phyloP scores from a whole-genome alignment of 441 rosid genomes.

The Eruca vesicaria region DNA sequence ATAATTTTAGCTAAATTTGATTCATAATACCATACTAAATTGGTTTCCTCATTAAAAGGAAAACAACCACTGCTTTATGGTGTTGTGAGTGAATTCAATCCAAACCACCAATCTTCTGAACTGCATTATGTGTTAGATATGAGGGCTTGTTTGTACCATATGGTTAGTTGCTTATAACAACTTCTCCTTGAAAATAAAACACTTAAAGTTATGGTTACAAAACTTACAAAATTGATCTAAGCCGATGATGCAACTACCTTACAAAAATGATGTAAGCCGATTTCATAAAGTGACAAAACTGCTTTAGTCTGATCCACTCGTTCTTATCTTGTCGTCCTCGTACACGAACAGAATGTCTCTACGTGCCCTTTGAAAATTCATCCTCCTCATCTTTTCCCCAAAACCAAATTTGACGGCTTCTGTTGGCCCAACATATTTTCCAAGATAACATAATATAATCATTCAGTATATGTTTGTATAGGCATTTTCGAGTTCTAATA shows the following conservation, averaged over 20 bases:
- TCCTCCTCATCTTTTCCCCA: not conserved
- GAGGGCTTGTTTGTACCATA: not conserved
- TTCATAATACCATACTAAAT: not conserved
- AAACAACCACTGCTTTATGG: not conserved
- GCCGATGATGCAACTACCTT: not conserved
- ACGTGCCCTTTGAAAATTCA: constrained; percentile 19
- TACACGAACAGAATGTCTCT: constrained; percentile 9
- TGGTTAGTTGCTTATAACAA: not conserved
- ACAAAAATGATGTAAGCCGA: constrained; percentile 13
- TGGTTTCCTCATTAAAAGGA: not conserved
- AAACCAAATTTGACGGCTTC: constrained; percentile 10
- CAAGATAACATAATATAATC: not conserved
- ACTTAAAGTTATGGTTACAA: not conserved
- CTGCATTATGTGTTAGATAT: not conserved
- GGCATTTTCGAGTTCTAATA: not conserved
- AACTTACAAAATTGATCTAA: not conserved
- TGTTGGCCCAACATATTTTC: not conserved
- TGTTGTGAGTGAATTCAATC: not conserved
- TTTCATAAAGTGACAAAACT: constrained; percentile 15
- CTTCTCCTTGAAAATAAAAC: too few species aligned
- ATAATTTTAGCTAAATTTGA: not conserved
- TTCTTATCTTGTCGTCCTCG: constrained; percentile 4
- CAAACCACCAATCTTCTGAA: not conserved
- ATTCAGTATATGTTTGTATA: not conserved
- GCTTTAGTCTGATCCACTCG: constrained; percentile 11